Evolutionary conservation across 2,329 filamentous ascomycete genomes (phyloP).

Genomic region (Herpotrichia juniperi): DNA sequence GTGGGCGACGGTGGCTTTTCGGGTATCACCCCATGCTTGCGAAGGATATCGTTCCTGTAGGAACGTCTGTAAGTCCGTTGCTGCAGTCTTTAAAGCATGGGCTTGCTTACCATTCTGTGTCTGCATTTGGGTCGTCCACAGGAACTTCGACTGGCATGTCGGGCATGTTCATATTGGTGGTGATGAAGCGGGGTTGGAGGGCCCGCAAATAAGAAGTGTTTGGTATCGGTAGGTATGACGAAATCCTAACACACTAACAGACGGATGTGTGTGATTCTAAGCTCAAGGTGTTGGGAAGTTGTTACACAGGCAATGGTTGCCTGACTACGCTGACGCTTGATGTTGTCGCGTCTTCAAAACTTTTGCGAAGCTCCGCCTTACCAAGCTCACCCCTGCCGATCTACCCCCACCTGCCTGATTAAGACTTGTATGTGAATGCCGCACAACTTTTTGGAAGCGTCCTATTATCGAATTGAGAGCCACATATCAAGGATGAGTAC

Average conservation of each 20-base stretch:
- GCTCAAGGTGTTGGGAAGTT: neutral
- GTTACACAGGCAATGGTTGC: neutral
- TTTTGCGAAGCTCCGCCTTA: neutral
- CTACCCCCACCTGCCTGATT: constrained; percentile 1
- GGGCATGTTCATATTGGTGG: constrained; percentile 46
- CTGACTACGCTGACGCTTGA: constrained; percentile 1
- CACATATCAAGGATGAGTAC: no score
- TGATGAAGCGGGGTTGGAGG: neutral
- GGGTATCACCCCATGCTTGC: constrained; percentile 96
- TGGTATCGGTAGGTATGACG: no score
- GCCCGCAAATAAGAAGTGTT: no score
- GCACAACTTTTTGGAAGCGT: no score
- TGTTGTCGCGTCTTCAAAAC: neutral
- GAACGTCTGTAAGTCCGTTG: constrained; percentile 1
- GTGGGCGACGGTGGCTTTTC: constrained; percentile 96
- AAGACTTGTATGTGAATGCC: neutral
- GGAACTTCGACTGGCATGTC: constrained; percentile 75
- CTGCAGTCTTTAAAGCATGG: neutral
- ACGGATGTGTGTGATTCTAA: neutral
- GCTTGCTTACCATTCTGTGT: constrained; percentile 84
- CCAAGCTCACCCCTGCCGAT: neutral
- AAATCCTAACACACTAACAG: no score
- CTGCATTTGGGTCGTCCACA: constrained; percentile 92
- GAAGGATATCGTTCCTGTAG: constrained; percentile 93
- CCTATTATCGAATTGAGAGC: no score